Conservation (phyloP, 1,139 yeast genomes). For the Scheffersomyces quercinus region DNA sequence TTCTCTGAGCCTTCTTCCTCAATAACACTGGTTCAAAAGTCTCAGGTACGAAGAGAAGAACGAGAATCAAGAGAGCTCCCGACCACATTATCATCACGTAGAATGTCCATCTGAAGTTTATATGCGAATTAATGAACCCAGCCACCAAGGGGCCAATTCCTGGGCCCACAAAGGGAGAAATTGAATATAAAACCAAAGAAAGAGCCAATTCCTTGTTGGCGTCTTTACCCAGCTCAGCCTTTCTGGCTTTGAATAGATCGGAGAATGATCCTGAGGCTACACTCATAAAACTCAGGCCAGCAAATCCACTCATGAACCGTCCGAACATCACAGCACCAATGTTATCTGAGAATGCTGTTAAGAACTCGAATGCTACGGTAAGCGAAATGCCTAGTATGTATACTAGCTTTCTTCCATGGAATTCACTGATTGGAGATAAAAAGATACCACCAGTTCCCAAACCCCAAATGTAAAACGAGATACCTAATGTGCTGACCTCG, state of each 20-base stretch:
- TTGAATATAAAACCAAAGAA: slow-evolving; percentile 31
- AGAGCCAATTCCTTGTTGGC: slow-evolving; percentile 25
- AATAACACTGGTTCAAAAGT: slow-evolving; percentile 20
- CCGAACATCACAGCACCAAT: slow-evolving; percentile 33
- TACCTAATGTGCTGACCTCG: slow-evolving; percentile 30
- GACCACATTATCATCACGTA: slow-evolving; percentile 26
- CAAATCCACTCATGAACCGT: slow-evolving; percentile 34
- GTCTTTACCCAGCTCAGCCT: slow-evolving; percentile 11
- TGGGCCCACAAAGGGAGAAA: slow-evolving; percentile 35
- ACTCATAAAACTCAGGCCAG: slow-evolving; percentile 35
- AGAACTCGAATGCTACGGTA: slow-evolving; percentile 25
- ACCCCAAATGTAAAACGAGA: slow-evolving; percentile 31
- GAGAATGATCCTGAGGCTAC: slow-evolving; percentile 37
- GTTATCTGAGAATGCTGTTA: slow-evolving; percentile 29
- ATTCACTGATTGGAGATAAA: slow-evolving; percentile 34
- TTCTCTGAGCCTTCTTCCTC: slow-evolving; percentile 15
- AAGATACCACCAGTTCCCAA: slow-evolving; percentile 36
- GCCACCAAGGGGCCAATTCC: slow-evolving; percentile 34
- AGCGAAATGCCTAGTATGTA: slow-evolving; percentile 25
- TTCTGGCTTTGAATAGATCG: slow-evolving; percentile 25
- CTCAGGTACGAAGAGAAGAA: slow-evolving; percentile 21
- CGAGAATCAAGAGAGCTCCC: slow-evolving; percentile 14
- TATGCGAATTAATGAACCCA: slow-evolving; percentile 27
- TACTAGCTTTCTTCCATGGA: slow-evolving; percentile 32
- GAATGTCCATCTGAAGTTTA: slow-evolving; percentile 28